Evolutionary conservation across 1,139 yeast species (phyloP), one percentile per base, ranked within the genome.

Genomic region (Suhomyces bolitotheri): DNA sequence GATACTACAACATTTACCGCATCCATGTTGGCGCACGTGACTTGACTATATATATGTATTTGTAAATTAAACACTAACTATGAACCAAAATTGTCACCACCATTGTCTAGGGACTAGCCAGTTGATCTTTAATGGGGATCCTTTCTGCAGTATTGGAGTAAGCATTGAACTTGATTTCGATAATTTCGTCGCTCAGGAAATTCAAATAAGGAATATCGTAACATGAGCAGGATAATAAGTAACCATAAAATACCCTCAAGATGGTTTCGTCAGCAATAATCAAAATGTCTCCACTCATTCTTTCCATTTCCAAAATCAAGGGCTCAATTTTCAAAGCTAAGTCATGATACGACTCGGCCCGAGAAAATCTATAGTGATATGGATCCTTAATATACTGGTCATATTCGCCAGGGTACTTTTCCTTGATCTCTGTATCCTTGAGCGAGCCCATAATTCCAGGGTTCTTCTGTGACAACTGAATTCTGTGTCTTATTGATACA

Each of bases 321-420:
- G 98, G 96, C 60, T 94, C 98, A 62, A 94, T 78, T 49, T 96
- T 81, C 28, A 92, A 84, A 0, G 98, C 97, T 39, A 94, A 72
- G 59, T 92, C 98, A 60, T 92, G 98, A 56, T 89, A 92, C 38
- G 95, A 86, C 61, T 92, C 99, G 0, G 95, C 88, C 37, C 97
- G 73, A 6, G 96, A 88, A 57, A 79, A 92, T 40, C 98, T 72
- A 58, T 85, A 92, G 58, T 92, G 97, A 56, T 92, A 94, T 2
- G 96, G 96, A 57, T 90, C 97, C 43, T 70, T 66, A 37, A 64
- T 43, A 53, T 80, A 86, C 49, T 76, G 81, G 40, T 68, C 72
- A 53, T 73, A 85, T 48, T 89, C 97, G 2, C 67, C 73, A 1
- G 96, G 95, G 53, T 66, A 87, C 46, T 69, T 64, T 28, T 60